These are phyloP conservation scores for Xylariomycetidae sp. DNA, from an alignment of 2,329 filamentous ascomycete species.

Conservation along the genomic window DNA sequence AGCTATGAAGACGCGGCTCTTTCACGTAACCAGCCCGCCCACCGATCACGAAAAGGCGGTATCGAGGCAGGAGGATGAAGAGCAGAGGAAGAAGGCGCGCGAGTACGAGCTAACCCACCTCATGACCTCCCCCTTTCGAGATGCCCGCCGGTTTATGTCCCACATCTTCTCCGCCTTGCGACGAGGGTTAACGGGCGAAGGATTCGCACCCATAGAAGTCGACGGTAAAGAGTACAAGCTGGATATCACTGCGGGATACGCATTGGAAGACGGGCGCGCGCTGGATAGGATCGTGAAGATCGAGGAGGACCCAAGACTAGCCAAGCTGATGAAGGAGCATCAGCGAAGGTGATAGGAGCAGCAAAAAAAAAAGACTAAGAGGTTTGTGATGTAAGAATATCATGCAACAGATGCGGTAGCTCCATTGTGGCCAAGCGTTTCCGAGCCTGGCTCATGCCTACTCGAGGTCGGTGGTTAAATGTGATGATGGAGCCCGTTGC, in stretches of 20 bases:
- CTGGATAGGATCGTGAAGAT: slow-evolving; percentile 50
- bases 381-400: too few relatives aligned
- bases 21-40: slow-evolving; percentile 11
- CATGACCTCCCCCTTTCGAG: slow-evolving; percentile 54
- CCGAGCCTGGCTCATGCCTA: too few relatives aligned
- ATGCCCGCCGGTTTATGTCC: slow-evolving; percentile 37
- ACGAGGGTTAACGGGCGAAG: slow-evolving; percentile 51
- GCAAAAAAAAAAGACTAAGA: too few relatives aligned
- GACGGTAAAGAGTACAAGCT: slow-evolving; percentile 50
- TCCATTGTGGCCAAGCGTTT: too few relatives aligned
- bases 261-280: slow-evolving; percentile 53
- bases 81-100: slow-evolving; percentile 31
- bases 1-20: slow-evolving; percentile 32
- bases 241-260: slow-evolving; percentile 53
- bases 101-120: slow-evolving; percentile 52
- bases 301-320: slow-evolving; percentile 18
- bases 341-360: slow-evolving; percentile 1
- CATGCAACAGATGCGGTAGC: too few relatives aligned
- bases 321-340: slow-evolving; percentile 4
- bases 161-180: slow-evolving; percentile 41
- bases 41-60: slow-evolving; percentile 21
- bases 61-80: slow-evolving; percentile 32
- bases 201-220: slow-evolving; percentile 48
- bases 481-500: too few relatives aligned
- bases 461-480: too few relatives aligned